Evolutionary conservation across 805 yeast species (phyloP), one percentile per base, ranked within the genome.

Genomic region (Myxozyma sirexii): DNA sequence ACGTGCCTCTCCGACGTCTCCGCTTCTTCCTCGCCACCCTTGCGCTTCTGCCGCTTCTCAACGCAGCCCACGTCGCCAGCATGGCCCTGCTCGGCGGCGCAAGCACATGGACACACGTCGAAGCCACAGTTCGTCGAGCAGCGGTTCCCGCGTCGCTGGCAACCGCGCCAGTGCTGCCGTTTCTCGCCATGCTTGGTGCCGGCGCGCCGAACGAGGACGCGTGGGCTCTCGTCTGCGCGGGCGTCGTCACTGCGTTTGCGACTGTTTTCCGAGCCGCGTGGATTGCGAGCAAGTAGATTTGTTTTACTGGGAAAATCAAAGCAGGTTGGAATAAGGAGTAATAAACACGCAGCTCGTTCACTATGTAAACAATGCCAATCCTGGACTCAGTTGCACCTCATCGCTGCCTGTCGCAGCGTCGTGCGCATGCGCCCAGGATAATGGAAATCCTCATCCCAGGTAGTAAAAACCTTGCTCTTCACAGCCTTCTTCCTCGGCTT

Each of bases 21-120:
- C 53, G 54, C 17, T 27, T 55, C n/a, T 47, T 41, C 39, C 41
- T 55, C 27, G n/a, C 48, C 1, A 33, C 58, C 15, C 47, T 55
- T 13, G 7, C 42, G 8, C 15, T 47, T 15, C 26, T 51, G 12
- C 58, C 58, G 2, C 37, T 47, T 8, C 53, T 55, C 33, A 51
- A 47, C 27, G 23, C 31, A 4, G 48, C 43, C 10, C 58, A 47
- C 42, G 23, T 55, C 41, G 29, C 39, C 17, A 47, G 52, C 46
- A 46, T 55, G 54, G 45, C 58, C 5, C 21, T 55, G 27, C 17
- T 55, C 19, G 41, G 44, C 46, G 58, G 58, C 27, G 58, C 58
- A 24, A 47, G 58, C 33, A 38, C 38, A 6, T 45, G 35, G 10
- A 29, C 43, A 15, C 54, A 55, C 5, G 19, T 55, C 39, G 21